Evolutionary conservation across 768 basidiomycete species (phyloP).

Genomic region (Leccinellum albellum): DNA sequence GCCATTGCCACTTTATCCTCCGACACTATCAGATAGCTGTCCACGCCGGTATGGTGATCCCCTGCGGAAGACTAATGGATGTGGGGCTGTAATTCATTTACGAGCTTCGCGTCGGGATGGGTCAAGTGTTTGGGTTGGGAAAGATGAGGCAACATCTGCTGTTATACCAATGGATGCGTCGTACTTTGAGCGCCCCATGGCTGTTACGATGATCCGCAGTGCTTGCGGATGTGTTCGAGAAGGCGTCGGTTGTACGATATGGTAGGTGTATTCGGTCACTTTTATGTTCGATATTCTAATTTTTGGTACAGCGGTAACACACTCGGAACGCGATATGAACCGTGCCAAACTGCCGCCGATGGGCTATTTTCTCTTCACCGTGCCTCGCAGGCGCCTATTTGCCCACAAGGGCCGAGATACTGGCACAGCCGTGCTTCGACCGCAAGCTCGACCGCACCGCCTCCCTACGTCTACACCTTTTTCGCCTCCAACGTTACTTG

Average conservation of each 20-base stretch:
- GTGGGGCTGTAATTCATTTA: constrained; percentile 59
- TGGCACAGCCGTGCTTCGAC: constrained; percentile 33
- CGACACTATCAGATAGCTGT: constrained; percentile 20
- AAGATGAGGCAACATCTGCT: constrained; percentile 44
- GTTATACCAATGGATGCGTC: constrained; percentile 54
- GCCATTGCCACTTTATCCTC: constrained; percentile 34
- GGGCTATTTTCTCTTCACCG: constrained; percentile 33
- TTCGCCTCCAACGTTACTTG: constrained; percentile 43
- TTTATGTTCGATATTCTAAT: constrained; percentile 9
- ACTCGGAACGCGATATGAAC: constrained; percentile 58
- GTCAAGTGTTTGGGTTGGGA: constrained; percentile 57
- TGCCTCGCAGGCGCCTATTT: constrained; percentile 21
- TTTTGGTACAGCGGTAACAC: constrained; percentile 53
- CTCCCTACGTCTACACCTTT: constrained; percentile 41
- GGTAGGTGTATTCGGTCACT: constrained; percentile 33
- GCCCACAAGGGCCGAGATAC: constrained; percentile 41
- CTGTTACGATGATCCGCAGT: constrained; percentile 49
- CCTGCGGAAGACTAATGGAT: constrained; percentile 45
- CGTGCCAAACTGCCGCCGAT: constrained; percentile 55
- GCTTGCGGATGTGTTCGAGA: constrained; percentile 66
- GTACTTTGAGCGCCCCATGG: constrained; percentile 53
- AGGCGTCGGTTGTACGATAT: constrained; percentile 62
- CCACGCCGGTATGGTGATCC: constrained; percentile 6
- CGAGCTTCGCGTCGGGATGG: constrained; percentile 50
- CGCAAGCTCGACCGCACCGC: constrained; percentile 13